These are phyloP conservation scores for Polytrichum formosum DNA, from an alignment of 225 moss, liverwort and hornwort genomes.

Conservation along the genomic window DNA sequence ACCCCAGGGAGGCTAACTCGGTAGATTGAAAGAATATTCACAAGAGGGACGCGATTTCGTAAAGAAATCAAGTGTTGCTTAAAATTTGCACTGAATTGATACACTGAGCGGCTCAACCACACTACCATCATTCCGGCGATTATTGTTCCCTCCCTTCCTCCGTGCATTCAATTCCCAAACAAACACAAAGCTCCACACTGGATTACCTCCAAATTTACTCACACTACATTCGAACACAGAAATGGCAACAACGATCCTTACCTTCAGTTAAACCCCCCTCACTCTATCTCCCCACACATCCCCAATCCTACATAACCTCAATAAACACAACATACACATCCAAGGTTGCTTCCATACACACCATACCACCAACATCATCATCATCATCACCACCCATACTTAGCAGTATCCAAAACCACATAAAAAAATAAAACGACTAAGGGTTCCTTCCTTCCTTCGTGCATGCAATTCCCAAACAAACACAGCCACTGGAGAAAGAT, in stretches of 20 bases:
- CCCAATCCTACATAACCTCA: background rate
- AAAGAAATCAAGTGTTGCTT: too few relatives aligned
- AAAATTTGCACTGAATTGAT: too few relatives aligned
- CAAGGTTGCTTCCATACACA: background rate
- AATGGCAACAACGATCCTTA: background rate
- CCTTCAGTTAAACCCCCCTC: background rate
- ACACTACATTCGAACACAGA: background rate
- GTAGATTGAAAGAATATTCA: too few relatives aligned
- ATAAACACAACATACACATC: background rate
- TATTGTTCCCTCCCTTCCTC: background rate
- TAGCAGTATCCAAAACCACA: too few relatives aligned
- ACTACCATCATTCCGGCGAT: too few relatives aligned
- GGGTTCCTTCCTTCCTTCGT: background rate
- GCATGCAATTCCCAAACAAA: background rate
- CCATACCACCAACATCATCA: background rate
- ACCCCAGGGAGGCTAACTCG: too few relatives aligned
- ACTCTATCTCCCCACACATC: background rate
- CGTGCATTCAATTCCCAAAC: background rate
- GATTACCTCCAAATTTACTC: background rate
- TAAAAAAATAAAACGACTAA: too few relatives aligned
- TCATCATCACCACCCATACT: too few relatives aligned
- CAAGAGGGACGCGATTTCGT: too few relatives aligned
- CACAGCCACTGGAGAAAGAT: background rate
- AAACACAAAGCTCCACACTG: background rate
- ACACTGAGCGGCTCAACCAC: too few relatives aligned